These are phyloP conservation scores for Trametes elegans DNA, from an alignment of 768 basidiomycete genomes.

Conservation along the genomic window DNA sequence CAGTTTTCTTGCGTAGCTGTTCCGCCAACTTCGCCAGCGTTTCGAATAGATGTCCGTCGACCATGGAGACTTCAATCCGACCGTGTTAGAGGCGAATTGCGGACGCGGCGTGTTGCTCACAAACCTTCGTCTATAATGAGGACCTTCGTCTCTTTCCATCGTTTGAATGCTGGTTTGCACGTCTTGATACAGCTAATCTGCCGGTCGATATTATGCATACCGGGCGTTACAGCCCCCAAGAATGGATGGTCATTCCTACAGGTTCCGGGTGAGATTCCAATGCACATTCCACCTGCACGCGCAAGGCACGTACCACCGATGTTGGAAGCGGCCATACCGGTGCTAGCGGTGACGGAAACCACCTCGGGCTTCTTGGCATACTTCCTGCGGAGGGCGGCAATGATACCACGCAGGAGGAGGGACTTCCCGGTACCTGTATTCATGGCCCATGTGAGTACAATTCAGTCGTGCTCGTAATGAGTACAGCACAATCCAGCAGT, in stretches of 20 bases:
- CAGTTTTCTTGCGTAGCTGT: constrained; percentile 47
- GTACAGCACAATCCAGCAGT: neutral
- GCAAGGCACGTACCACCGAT: constrained; percentile 48
- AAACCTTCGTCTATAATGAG: constrained; percentile 67
- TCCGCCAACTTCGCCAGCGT: constrained; percentile 53
- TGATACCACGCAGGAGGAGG: constrained; percentile 55
- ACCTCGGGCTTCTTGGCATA: constrained; percentile 41
- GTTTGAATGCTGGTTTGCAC: constrained; percentile 50
- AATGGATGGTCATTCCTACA: constrained; percentile 58
- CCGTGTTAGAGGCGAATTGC: neutral
- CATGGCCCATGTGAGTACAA: neutral
- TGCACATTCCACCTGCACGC: constrained; percentile 17
- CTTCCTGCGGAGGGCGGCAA: constrained; percentile 47
- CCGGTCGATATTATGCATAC: constrained; percentile 41
- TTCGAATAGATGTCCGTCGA: constrained; percentile 61
- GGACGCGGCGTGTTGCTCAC: constrained; percentile 4
- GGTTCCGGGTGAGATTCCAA: neutral
- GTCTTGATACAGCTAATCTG: constrained; percentile 49
- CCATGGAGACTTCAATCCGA: constrained; percentile 60
- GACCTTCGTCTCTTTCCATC: constrained; percentile 57
- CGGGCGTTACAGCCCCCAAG: constrained; percentile 61
- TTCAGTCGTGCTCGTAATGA: neutral
- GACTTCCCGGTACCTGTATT: constrained; percentile 66
- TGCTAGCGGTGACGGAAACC: constrained; percentile 58
- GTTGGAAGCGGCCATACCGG: constrained; percentile 67